phyloP scores from a whole-genome alignment of 108 stramenopile genomes.

The Aurantiochytrium sp. region DNA sequence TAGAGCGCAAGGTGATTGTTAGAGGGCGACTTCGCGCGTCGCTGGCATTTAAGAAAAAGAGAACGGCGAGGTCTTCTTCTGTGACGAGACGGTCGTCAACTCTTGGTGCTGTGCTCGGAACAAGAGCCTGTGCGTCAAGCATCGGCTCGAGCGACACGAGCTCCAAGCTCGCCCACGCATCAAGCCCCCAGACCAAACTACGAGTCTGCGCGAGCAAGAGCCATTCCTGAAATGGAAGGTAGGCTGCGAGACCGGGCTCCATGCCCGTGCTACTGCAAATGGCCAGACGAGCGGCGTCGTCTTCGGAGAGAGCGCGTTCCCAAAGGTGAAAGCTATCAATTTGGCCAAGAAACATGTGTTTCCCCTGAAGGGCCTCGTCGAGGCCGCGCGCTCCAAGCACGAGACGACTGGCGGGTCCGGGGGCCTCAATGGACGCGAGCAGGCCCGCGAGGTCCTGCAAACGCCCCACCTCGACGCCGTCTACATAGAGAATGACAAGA shows the following conservation, averaged over 20 bases:
- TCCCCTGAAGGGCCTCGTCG: not conserved
- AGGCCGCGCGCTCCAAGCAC: not conserved
- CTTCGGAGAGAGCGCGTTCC: not conserved
- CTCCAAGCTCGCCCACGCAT: not conserved
- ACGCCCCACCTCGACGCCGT: not conserved
- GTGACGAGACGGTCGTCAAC: not conserved
- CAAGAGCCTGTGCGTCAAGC: not conserved
- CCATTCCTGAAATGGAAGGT: not conserved
- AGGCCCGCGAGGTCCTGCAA: not conserved
- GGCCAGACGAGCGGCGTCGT: not conserved
- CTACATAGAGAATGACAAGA: not conserved
- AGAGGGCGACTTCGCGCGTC: not conserved
- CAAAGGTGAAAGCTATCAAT: not conserved
- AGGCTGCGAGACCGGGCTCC: not conserved
- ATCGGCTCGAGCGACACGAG: not conserved
- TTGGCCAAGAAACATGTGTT: not conserved
- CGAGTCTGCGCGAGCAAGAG: not conserved
- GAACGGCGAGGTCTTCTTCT: not conserved
- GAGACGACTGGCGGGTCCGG: not conserved
- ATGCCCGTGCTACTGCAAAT: not conserved
- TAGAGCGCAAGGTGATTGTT: not conserved
- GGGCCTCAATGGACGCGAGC: not conserved
- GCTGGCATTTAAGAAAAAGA: not conserved
- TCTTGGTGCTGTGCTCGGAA: not conserved
- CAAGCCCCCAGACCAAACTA: not conserved